Evolutionary conservation across 139 green algal species (phyloP), one percentile per base, ranked within the genome.

Genomic region (Volvox reticuliferus): DNA sequence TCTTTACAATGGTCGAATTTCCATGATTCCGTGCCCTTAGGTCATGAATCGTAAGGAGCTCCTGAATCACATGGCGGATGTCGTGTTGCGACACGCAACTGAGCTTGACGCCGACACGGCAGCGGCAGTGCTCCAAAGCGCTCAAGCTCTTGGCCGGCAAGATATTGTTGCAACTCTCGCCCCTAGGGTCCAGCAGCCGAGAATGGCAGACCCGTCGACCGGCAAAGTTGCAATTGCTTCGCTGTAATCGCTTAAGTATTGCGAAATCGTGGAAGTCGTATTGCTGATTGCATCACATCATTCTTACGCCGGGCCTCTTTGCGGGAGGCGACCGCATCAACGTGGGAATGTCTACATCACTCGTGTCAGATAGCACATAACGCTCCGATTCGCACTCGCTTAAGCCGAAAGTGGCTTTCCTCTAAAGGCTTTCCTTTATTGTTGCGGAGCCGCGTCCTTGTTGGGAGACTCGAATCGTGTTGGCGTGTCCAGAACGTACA

Each of bases 401-500:
- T 55, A 55, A 55, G 44, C 44, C 44, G 9, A 55, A 55, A 14
- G 9, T 55, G 44, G n/a, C n/a, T n/a, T n/a, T n/a, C n/a, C n/a
- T n/a, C 44, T 55, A 9, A 55, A 55, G 44, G 44, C 44, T 14
- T 55, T 55, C 44, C 44, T 55, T 73, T 81, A 81, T 81, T 81
- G 71, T 71, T 88, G 65, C 19, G 71, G 62, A 24, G 69, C 3
- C 3, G n/a, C 85, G 36, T 20, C 76, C 24, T 92, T 75, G 30
- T 75, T 85, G 30, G 89, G 68, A 32, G 71, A 12, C 55, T 93
- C 91, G 32, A 91, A 93, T 16, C 91, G 86, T 12, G 78, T 93
- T 19, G 91, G 91, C 0, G 80, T 89, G 71, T 91, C 89, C 22
- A 93, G 79, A 24, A 93, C 65, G 80, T 93, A 63, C 20, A 93